phyloP scores from a whole-genome alignment of 805 yeast species.

The Geotrichum ghanense region DNA sequence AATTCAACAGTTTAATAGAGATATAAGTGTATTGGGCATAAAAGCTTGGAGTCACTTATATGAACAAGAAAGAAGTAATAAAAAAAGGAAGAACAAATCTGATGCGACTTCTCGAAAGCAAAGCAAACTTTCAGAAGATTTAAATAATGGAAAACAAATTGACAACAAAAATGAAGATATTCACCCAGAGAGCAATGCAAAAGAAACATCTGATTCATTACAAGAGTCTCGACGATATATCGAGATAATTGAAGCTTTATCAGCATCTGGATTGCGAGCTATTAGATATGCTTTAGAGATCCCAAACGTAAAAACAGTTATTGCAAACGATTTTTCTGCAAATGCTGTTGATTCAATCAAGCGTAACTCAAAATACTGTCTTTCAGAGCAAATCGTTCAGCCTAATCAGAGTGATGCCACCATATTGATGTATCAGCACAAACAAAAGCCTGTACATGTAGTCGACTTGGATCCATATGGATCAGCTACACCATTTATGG shows the following conservation, averaged over 20 bases:
- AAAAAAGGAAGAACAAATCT: conserved; percentile 17
- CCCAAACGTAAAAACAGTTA: conserved; percentile 56
- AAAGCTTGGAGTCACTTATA: conserved; percentile 73
- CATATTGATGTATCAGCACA: conserved; percentile 48
- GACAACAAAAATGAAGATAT: conserved; percentile 12
- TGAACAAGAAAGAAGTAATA: conserved; percentile 27
- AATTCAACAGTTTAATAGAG: conserved; percentile 93
- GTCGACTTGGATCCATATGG: conserved; percentile 97
- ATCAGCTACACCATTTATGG: conserved; percentile 91
- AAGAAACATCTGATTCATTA: no score
- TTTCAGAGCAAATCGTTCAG: conserved; percentile 42
- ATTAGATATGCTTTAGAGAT: conserved; percentile 88
- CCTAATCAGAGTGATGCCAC: conserved; percentile 89
- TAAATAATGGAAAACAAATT: conserved; percentile 4
- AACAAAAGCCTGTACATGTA: conserved; percentile 44
- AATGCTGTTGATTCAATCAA: conserved; percentile 78
- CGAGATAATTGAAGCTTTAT: conserved; percentile 74
- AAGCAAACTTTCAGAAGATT: conserved; percentile 2
- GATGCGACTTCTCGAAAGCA: not conserved
- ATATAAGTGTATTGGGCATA: conserved; percentile 72
- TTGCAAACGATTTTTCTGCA: conserved; percentile 83
- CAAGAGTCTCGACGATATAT: conserved; percentile 45
- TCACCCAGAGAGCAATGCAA: conserved; percentile 7
- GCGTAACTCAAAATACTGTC: conserved; percentile 59
- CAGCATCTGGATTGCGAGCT: conserved; percentile 93